These are phyloP conservation scores for Fusarium sulawesiense DNA, from an alignment of 2,329 filamentous ascomycete species.

Conservation along the genomic window DNA sequence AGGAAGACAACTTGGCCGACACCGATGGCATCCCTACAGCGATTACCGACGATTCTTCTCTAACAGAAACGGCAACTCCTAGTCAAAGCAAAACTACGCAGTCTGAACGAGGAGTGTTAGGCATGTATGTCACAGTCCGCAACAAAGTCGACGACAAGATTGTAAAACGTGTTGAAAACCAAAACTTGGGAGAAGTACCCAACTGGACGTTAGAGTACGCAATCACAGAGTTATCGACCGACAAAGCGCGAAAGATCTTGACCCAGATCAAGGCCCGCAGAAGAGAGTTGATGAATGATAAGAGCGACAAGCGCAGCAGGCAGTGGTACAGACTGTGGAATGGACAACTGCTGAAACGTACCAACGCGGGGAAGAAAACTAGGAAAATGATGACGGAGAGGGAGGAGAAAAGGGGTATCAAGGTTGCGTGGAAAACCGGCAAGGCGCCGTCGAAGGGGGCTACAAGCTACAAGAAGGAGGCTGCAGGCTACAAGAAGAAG, in stretches of 20 bases:
- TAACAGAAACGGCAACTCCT: neutral
- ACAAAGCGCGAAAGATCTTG: constrained; percentile 65
- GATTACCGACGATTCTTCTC: neutral
- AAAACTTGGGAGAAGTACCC: neutral
- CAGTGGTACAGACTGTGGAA: constrained; percentile 61
- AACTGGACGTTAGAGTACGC: constrained; percentile 83
- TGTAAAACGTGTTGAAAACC: constrained; percentile 68
- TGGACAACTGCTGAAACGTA: constrained; percentile 56
- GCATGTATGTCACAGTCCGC: constrained; percentile 76
- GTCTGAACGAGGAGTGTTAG: constrained; percentile 55
- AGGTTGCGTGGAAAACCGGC: constrained; percentile 57
- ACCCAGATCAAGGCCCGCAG: constrained; percentile 67
- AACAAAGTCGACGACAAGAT: constrained; percentile 77
- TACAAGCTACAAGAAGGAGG: neutral
- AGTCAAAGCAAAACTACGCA: neutral
- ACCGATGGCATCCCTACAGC: neutral
- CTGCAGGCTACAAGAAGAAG: neutral
- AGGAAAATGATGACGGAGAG: constrained; percentile 65
- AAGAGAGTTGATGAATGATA: constrained; percentile 54
- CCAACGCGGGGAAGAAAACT: constrained; percentile 67
- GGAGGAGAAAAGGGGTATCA: constrained; percentile 60
- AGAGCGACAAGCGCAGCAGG: constrained; percentile 55
- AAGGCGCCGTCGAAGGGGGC: neutral
- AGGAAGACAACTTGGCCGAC: constrained; percentile 3
- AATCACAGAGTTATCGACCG: constrained; percentile 68